phyloP scores from a whole-genome alignment of 1,284 basidiomycete species.

The Fomitopsis schrenkii region DNA sequence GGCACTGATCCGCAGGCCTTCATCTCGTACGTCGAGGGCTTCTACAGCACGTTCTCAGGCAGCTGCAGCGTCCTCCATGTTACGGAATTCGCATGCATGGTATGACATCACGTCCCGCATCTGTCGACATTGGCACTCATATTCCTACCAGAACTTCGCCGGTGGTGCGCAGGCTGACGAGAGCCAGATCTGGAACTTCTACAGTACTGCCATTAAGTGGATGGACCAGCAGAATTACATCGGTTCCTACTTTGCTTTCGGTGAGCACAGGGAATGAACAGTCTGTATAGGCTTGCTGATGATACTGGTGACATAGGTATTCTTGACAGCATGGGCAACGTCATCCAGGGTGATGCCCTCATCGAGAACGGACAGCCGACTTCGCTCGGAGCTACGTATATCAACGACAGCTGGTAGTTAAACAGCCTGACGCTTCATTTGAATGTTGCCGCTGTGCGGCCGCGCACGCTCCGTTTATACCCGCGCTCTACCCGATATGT shows the following conservation, averaged over 20 bases:
- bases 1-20: conserved; percentile 46
- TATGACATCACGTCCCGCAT: conserved; percentile 19
- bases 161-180: conserved; percentile 48
- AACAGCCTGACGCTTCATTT: not conserved
- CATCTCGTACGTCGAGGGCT: conserved; percentile 45
- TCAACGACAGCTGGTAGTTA: conserved; percentile 32
- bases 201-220: conserved; percentile 49
- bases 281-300: not conserved
- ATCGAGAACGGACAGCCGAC: conserved; percentile 44
- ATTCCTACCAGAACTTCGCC: conserved; percentile 51
- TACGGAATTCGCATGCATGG: conserved; percentile 71
- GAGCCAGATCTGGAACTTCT: conserved; percentile 53
- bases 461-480: not conserved
- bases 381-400: conserved; percentile 38
- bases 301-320: conserved; percentile 38
- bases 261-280: conserved; percentile 33
- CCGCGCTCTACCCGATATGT: not conserved
- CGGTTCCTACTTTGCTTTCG: conserved; percentile 64
- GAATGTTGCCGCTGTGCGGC: not conserved
- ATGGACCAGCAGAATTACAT: conserved; percentile 55
- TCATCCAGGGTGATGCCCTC: conserved; percentile 61
- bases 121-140: not conserved
- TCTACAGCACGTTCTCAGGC: conserved; percentile 46
- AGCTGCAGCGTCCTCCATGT: conserved; percentile 46
- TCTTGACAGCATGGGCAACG: conserved; percentile 66